Base-by-base conservation (phyloP, 2,329 filamentous ascomycete genomes). In the Stromatinia cepivora region DNA sequence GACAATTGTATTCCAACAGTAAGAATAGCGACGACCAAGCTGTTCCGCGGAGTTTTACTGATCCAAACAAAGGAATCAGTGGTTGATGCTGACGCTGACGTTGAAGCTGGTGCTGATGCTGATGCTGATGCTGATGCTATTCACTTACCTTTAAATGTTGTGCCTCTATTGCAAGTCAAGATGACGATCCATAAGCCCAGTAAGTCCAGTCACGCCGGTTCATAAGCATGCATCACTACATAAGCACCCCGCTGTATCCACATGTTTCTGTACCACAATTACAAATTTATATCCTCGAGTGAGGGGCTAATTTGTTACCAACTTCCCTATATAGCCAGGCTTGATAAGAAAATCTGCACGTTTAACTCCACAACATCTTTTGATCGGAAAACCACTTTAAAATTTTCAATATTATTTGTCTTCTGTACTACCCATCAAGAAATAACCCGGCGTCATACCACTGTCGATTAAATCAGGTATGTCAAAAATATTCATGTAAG, bases 401-500 rank as follows among this genome's bases (percentile, higher is more conserved):
- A n/a, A 25, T 15, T 9, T 15, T 42, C 39, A 20, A 36, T 36
- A 15, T 22, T n/a, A 25, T n/a, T 50, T 48, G 42, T 34, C 59
- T 7, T 34, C 36, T 36, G 59, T 62, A 36, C 17, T n/a, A 50
- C 62, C n/a, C 1, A 4, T 28, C n/a, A 8, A 42, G 20, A 22
- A 65, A 65, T 31, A 65, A 56, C 46, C 50, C 11, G 62, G 6
- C 34, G 62, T 56, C 7, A 28, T 39, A 56, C 62, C 22, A 50
- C 13, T 20, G 31, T 22, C 28, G 58, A 34, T n/a, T 10, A 10
- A 25, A 34, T 17, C 13, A 57, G 31, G n/a, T 20, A 62, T 46
- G 66, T 31, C 66, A 7, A 62, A 53, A 36, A 45, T 62, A 62
- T 67, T 67, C 56, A 22, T 62, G 46, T 45, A 53, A 11, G 59